Conservation (phyloP, 2,329 filamentous ascomycete species). For the Sporothrix dimorphospora region DNA sequence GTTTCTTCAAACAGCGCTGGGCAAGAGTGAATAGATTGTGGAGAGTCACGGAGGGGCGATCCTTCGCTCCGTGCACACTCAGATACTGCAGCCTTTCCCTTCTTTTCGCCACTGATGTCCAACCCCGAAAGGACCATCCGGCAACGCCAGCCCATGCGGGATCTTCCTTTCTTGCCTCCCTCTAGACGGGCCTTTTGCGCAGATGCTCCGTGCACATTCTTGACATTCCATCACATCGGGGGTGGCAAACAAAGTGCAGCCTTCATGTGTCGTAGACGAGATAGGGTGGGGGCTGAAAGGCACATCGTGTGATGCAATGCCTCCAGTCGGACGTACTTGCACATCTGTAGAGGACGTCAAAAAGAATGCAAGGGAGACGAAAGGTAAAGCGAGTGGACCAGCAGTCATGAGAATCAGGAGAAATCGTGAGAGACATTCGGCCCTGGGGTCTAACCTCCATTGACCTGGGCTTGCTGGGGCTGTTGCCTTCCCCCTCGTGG, state of each 20-base stretch:
- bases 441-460: too few relatives aligned
- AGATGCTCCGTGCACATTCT: background rate
- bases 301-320: background rate
- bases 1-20: too few relatives aligned
- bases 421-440: background rate
- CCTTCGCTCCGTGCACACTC: too few relatives aligned
- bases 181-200: background rate
- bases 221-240: background rate
- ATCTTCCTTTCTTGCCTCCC: background rate
- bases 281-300: too few relatives aligned
- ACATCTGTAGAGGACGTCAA: background rate
- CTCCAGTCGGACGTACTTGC: background rate
- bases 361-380: background rate
- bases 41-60: too few relatives aligned
- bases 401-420: background rate
- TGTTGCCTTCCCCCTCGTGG: background rate
- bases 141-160: background rate
- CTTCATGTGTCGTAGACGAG: background rate
- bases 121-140: background rate
- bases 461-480: background rate
- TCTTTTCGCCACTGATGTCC: background rate
- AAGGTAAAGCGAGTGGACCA: background rate
- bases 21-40: too few relatives aligned
- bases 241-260: background rate
- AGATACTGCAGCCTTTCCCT: background rate